Evolutionary conservation across 768 basidiomycete genomes (phyloP).

Genomic region (Lactifluus pinguis): DNA sequence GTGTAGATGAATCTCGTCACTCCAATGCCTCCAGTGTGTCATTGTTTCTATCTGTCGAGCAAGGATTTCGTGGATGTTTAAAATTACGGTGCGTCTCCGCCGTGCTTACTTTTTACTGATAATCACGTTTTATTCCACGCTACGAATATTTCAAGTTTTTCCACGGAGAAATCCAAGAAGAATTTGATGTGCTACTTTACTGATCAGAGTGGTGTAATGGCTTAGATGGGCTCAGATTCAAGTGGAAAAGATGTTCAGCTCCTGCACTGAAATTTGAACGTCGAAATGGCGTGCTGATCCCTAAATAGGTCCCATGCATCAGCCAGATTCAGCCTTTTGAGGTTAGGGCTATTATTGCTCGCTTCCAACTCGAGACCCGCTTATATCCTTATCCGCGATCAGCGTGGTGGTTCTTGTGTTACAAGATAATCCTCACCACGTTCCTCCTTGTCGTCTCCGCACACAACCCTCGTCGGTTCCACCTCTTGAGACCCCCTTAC

Average conservation of each 20-base stretch:
- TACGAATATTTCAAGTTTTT: not conserved
- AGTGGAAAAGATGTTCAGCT: no score
- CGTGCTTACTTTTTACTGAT: not conserved
- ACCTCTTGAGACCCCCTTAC: not conserved
- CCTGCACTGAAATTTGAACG: no score
- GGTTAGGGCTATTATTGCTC: not conserved
- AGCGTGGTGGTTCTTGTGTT: no score
- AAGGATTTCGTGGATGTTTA: not conserved
- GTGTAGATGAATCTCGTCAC: no score
- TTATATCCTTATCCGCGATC: not conserved
- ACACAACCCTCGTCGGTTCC: not conserved
- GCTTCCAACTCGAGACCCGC: not conserved
- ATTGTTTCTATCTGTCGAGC: not conserved
- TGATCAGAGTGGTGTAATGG: not conserved
- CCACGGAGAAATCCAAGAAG: not conserved
- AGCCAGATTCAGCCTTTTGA: no score
- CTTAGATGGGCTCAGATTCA: no score
- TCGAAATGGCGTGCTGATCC: no score
- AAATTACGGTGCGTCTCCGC: not conserved
- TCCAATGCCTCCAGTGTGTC: no score
- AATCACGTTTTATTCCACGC: not conserved
- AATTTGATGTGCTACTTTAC: not conserved
- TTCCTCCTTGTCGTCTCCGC: not conserved
- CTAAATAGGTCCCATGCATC: no score
- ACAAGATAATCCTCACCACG: not conserved